Percentiles rank a stretch among this genome's conserved stretches.
phyloP scores from a whole-genome alignment of 1,284 basidiomycete species.

The Coniferiporia sulphurascens region DNA sequence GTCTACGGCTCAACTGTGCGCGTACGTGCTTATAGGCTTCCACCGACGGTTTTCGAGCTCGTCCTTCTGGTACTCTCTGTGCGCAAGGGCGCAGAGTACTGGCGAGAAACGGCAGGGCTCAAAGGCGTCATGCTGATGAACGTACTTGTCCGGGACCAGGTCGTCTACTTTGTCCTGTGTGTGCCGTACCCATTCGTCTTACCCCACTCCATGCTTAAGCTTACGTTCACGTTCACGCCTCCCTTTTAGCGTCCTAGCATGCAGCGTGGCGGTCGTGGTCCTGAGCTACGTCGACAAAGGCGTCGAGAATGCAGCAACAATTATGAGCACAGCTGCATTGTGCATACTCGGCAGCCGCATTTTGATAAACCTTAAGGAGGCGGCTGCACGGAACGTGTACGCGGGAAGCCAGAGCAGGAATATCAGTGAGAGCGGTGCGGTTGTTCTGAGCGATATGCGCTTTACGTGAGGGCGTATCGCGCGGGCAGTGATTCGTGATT shows the following conservation, averaged over 20 bases:
- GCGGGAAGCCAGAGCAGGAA: too few relatives aligned
- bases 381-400: background rate
- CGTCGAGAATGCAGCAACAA: background rate
- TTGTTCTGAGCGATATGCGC: too few relatives aligned
- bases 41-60: background rate
- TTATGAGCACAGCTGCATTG: background rate
- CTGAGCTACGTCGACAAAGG: background rate
- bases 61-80: background rate
- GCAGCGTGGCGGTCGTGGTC: background rate
- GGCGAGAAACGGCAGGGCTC: background rate
- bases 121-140: background rate
- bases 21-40: background rate
- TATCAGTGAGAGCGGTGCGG: too few relatives aligned
- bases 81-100: background rate
- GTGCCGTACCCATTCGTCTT: background rate
- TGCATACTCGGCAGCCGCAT: constrained; percentile 2
- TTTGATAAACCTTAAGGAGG: background rate
- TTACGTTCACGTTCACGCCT: background rate
- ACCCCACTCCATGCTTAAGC: background rate
- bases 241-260: background rate
- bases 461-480: too few relatives aligned
- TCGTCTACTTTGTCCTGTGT: background rate
- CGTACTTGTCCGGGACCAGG: background rate
- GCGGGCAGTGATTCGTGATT: too few relatives aligned
- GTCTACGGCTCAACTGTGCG: background rate